phyloP scores from a whole-genome alignment of 768 basidiomycete genomes.

The Boletus tomentosulus region DNA sequence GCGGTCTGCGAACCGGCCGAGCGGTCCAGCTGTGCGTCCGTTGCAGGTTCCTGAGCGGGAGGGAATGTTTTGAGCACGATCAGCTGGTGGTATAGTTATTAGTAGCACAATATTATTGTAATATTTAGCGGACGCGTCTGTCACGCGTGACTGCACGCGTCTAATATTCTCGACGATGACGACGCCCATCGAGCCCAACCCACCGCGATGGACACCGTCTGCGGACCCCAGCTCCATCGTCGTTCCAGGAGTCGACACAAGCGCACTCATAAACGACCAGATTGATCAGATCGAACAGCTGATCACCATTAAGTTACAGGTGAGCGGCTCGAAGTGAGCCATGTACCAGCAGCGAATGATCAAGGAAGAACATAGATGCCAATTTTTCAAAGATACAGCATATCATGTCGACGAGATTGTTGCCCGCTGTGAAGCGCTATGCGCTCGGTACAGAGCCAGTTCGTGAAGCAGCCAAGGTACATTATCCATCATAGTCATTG shows the following conservation, averaged over 20 bases:
- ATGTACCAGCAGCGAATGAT: conserved; percentile 12
- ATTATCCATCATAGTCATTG: conserved; percentile 18
- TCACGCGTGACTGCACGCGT: conserved; percentile 22
- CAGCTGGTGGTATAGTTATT: not conserved
- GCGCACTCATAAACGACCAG: conserved; percentile 70
- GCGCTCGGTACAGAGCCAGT: conserved; percentile 84
- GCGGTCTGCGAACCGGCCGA: conserved; percentile 63
- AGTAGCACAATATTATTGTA: not conserved
- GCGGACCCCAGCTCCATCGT: conserved; percentile 58
- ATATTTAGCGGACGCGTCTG: conserved; percentile 5
- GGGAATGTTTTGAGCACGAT: conserved; percentile 51
- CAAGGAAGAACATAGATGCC: conserved; percentile 77
- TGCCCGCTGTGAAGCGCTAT: conserved; percentile 90
- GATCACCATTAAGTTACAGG: conserved; percentile 89
- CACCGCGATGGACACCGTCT: conserved; percentile 64
- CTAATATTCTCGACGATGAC: not conserved
- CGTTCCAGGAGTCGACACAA: conserved; percentile 69
- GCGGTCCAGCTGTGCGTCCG: conserved; percentile 44
- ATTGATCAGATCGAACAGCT: conserved; percentile 95
- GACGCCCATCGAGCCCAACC: conserved; percentile 53
- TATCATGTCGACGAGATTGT: conserved; percentile 68
- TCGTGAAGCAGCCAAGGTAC: conserved; percentile 83
- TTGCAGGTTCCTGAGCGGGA: conserved; percentile 52
- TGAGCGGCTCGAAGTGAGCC: conserved; percentile 23
- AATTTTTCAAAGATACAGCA: conserved; percentile 91